Base-by-base conservation (phyloP, 495 filamentous ascomycete genomes). In the Penicillium psychrofluorescens region DNA sequence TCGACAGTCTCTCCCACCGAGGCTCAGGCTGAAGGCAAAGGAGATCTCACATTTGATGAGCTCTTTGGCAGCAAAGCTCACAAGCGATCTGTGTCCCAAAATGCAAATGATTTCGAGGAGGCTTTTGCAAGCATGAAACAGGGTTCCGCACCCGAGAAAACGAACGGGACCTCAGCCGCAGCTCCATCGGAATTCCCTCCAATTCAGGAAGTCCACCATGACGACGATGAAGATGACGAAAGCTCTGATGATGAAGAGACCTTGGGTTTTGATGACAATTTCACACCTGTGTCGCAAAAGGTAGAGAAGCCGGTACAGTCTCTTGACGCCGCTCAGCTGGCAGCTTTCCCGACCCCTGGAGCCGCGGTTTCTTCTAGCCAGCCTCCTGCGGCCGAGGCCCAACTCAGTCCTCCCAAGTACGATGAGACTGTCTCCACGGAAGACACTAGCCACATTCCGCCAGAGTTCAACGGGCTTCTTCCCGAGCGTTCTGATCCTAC, bases 231-330 rank as follows among this genome's bases (percentile, higher is more conserved):
- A 45, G 54, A 64, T 12, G 83, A 74, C 44, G 88, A 90, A 30
- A 88, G 84, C 45, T 66, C 70, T 0, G 88, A 83, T n/a, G 83
- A 77, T 51, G 87, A 86, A 34, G 81, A 72, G 36, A 51, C 53
- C n/a, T 38, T 68, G 50, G 86, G 90, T 0, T 98, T 97, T 56
- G 90, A 90, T 44, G 91, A 98, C 58, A 83, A 95, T 54, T 96
- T 97, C 54, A 82, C 86, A 4, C 79, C 86, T 36, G 75, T 74
- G 12, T 85, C 81, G 16, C 84, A 88, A 0, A 22, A 44, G 9
- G 38, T 11, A 51, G 58, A 9, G 61, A 56, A 16, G 46, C 58
- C 11, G 55, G 53, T 10, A 51, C 35, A 10, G 58, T 63, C 30
- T 56, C 61, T 72, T 29, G 68, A 70, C 34, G 55, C 62, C 11